Base-by-base conservation (phyloP, 176 grass and related monocot genomes). In the Pontederia paniculata region DNA sequence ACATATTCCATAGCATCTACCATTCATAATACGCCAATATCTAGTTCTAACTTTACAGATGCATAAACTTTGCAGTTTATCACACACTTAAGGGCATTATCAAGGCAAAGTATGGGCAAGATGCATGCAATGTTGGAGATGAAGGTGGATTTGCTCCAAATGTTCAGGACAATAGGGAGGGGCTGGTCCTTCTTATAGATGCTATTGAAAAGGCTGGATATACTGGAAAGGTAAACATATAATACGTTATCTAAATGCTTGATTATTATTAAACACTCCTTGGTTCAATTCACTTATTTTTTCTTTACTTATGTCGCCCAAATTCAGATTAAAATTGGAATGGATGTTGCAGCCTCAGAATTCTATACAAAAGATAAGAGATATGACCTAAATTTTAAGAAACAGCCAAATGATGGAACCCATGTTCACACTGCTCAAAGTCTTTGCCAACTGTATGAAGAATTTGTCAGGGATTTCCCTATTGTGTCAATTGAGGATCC, bases 101-200 rank as follows among this genome's bases (percentile, higher is more conserved):
- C 61, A 98, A 98, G 76, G 69, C 86, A 42, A 98, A 91, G 73
- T 98, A 98, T 55, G 93, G 93, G 43, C 86, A 98, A 79, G 93
- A 98, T 77, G 86, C 93, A 22, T 98, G 93, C 83, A 98, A 98
- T 58, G 86, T 91, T 17, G 93, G 93, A 77, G 93, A 88, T 70
- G 86, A 91, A 84, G 83, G 86, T 59, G 93, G 93, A 42, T 98
- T 98, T 82, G 93, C 93, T 79, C 93, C 93, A 66, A 98, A 98
- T 63, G 86, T 98, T 79, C 93, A 98, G 72, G 93, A 98, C 68
- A 88, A 91, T 72, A 87, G 83, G 72, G 93, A 98, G 70, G 93
- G 93, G 8, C 83, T 98, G 61, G 77, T 98, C 50, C 81, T 98
- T 53, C 86, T 98, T 70, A 98, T 98, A 79, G 83, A 88, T 81